Percentiles rank a stretch among this genome's conserved stretches.
These are phyloP conservation scores for Linum usitatissimum DNA, from an alignment of 345 rosid genomes.

Conservation along the genomic window DNA sequence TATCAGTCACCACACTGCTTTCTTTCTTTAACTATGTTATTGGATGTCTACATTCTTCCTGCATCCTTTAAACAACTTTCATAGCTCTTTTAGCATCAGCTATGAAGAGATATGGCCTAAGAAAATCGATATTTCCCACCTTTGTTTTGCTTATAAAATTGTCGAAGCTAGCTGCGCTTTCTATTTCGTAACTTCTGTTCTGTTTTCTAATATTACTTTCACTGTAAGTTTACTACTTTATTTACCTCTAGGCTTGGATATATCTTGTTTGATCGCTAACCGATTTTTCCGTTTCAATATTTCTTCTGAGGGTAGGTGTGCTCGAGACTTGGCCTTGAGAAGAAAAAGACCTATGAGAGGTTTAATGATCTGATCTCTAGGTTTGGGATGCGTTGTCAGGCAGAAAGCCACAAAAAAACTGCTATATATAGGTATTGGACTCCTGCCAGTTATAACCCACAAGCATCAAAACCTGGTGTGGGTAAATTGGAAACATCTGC, in stretches of 20 bases:
- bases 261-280: not conserved
- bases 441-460: constrained; percentile 34
- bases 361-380: constrained; percentile 47
- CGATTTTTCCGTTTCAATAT: constrained; percentile 7
- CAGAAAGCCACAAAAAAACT: constrained; percentile 59
- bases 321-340: constrained; percentile 72
- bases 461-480: constrained; percentile 34
- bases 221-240: not conserved
- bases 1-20: not conserved
- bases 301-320: constrained; percentile 44
- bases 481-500: constrained; percentile 23
- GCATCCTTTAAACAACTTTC: not conserved
- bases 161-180: no score
- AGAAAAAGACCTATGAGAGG: constrained; percentile 67
- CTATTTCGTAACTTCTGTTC: no score
- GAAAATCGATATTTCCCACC: no score
- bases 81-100: not conserved
- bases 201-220: not conserved
- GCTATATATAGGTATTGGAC: constrained; percentile 69
- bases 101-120: no score
- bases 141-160: no score
- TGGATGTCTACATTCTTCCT: not conserved
- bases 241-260: not conserved
- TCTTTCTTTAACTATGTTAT: not conserved
- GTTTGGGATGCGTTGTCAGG: constrained; percentile 66